Conservation (phyloP, 768 basidiomycete genomes). For the Fomitopsis pulvina region DNA sequence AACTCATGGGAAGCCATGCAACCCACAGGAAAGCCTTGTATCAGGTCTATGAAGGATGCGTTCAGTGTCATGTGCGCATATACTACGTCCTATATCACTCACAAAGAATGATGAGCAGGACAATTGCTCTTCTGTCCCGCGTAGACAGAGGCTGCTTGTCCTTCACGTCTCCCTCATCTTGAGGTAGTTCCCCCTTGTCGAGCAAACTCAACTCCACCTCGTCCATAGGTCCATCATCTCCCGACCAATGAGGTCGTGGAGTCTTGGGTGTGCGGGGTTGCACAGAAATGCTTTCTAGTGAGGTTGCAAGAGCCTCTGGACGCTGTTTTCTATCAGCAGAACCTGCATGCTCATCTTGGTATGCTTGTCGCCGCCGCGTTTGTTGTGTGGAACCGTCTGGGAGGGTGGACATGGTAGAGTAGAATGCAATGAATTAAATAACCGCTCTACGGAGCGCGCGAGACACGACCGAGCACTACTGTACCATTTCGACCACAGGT, state of each 20-base stretch:
- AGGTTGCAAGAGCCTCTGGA: slow-evolving; percentile 19
- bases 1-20: neutral
- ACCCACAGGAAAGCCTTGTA: slow-evolving; percentile 31
- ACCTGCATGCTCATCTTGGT: neutral
- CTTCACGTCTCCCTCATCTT: slow-evolving; percentile 27
- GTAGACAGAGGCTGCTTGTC: slow-evolving; percentile 49
- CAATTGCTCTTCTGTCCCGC: slow-evolving; percentile 82
- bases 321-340: slow-evolving; percentile 7
- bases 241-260: slow-evolving; percentile 12
- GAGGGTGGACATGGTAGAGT: neutral
- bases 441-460: neutral
- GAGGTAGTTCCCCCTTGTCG: slow-evolving; percentile 45
- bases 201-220: slow-evolving; percentile 59
- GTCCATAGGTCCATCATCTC: slow-evolving; percentile 27
- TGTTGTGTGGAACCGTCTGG: neutral
- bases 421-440: neutral
- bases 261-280: slow-evolving; percentile 22
- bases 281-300: slow-evolving; percentile 23
- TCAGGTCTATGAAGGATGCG: slow-evolving; percentile 44
- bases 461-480: neutral
- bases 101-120: slow-evolving; percentile 84
- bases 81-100: slow-evolving; percentile 30
- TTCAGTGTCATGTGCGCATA: slow-evolving; percentile 13
- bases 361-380: neutral
- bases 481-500: too few relatives aligned